These are phyloP conservation scores for Hsuehochloa calcarea DNA, from an alignment of 176 grass and related monocot species.

Conservation along the genomic window DNA sequence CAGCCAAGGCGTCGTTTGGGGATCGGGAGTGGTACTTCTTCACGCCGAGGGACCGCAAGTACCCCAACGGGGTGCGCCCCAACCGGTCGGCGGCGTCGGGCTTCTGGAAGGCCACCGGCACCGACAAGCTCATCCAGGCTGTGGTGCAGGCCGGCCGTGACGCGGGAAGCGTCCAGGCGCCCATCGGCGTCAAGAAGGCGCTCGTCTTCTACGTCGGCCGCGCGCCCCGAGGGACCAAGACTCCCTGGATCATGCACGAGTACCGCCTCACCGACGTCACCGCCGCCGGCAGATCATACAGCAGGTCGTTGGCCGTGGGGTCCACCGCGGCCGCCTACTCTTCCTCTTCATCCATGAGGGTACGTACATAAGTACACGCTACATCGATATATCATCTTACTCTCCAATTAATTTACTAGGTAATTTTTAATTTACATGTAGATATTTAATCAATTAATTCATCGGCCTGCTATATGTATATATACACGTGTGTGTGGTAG, in stretches of 20 bases:
- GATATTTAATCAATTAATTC: too few species aligned
- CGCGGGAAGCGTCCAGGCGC: too few species aligned
- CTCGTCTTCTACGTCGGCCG: slow-evolving; percentile 71
- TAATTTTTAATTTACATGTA: too few species aligned
- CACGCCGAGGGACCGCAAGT: slow-evolving; percentile 26
- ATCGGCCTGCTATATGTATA: too few species aligned
- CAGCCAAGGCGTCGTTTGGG: slow-evolving; percentile 25
- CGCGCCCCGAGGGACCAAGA: slow-evolving; percentile 32
- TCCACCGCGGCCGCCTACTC: background rate
- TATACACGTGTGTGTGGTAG: too few species aligned
- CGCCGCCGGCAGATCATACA: slow-evolving; percentile 28
- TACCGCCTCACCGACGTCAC: slow-evolving; percentile 57
- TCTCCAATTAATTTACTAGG: too few species aligned
- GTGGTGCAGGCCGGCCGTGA: too few species aligned
- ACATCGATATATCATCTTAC: too few species aligned
- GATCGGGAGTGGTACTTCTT: slow-evolving; percentile 46
- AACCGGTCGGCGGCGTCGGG: slow-evolving; percentile 28
- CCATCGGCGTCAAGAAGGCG: slow-evolving; percentile 86
- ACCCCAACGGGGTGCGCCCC: slow-evolving; percentile 35
- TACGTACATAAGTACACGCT: background rate
- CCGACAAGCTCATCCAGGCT: slow-evolving; percentile 26
- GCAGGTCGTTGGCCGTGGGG: too few species aligned
- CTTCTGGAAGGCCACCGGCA: slow-evolving; percentile 41
- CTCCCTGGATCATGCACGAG: slow-evolving; percentile 94
- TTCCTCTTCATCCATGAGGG: background rate